phyloP scores from a whole-genome alignment of 2,329 filamentous ascomycete species.

The Fusarium clavum region DNA sequence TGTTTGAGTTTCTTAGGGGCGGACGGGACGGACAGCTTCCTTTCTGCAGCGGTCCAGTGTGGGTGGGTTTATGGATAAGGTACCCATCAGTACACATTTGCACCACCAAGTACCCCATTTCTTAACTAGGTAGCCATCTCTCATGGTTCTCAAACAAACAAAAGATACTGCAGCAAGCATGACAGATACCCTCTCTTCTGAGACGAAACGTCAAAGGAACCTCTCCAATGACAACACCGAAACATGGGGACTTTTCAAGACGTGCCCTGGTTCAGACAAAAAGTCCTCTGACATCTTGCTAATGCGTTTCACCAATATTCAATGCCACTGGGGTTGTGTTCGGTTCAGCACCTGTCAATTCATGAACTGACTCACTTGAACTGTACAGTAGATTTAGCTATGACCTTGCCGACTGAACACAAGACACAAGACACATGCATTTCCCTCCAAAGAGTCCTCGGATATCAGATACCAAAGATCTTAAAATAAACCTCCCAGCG shows the following conservation, averaged over 20 bases:
- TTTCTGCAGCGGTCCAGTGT: slow-evolving; percentile 1
- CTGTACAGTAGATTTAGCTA: neutral
- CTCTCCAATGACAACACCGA: slow-evolving; percentile 22
- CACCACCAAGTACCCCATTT: neutral
- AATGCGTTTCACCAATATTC: slow-evolving; percentile 17
- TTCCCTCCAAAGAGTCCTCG: neutral
- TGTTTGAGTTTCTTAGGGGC: slow-evolving; percentile 23
- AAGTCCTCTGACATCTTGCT: slow-evolving; percentile 15
- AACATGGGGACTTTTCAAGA: slow-evolving; percentile 13
- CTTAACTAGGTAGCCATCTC: neutral
- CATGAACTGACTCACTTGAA: neutral
- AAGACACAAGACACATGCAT: neutral
- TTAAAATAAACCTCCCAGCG: slow-evolving; percentile 42
- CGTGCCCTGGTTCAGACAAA: slow-evolving; percentile 22
- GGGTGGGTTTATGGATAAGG: neutral
- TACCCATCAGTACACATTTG: neutral
- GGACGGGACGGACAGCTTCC: slow-evolving; percentile 32
- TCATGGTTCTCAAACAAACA: slow-evolving; percentile 11
- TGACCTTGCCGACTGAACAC: slow-evolving; percentile 10
- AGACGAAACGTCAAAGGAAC: slow-evolving; percentile 23
- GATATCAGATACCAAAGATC: slow-evolving; percentile 3
- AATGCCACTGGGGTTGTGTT: slow-evolving; percentile 1
- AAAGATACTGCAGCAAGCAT: slow-evolving; percentile 20
- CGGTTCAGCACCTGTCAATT: neutral
- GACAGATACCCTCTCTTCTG: slow-evolving; percentile 4